Base-by-base conservation (phyloP, 129 eudicot species). In the Helichrysum umbraculigerum region DNA sequence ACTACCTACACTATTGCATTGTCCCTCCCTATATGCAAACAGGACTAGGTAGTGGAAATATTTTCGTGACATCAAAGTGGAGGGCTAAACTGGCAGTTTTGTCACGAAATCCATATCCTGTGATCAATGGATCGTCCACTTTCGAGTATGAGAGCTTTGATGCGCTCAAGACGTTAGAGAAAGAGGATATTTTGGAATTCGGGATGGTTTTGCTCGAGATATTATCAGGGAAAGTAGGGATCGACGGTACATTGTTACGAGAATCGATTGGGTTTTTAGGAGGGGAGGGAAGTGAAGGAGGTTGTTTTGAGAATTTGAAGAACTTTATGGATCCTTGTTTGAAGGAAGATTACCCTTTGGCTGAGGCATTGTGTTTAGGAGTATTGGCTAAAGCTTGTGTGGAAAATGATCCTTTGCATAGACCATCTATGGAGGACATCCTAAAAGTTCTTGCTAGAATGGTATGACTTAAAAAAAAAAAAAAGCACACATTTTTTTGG, bases 341-440 rank as follows among this genome's bases (percentile, higher is more conserved):
- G 75, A 91, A 76, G 52, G 94, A 85, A 21, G 94, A 88, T 71
- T 91, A 91, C 71, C 88, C 91, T 59, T 68, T 91, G 57, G 94
- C 97, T 7, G 97, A 91, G 86, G 97, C 97, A 22, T 80, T 91
- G 75, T 88, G 97, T 76, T 76, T 91, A 41, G 93, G 90, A 29
- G 97, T 91, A 54, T 83, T 91, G 81, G 97, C 94, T 54, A 84
- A 87, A 66, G 88, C 97, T 35, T 91, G 97, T 81, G 87, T 88
- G 19, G 97, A 88, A 71, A 80, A 83, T 73, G 90, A 91, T 47
- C 94, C 97, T 11, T 50, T 83, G 72, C 91, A 81, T 74, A 86
- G 97, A 74, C 94, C 97, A 64, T 86, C 91, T 2, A 81, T 88
- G 85, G 97, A 91, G 73, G 97, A 91, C 80, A 82, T 91, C 57